Evolutionary conservation across 2,329 filamentous ascomycete species (phyloP), one percentile per base, ranked within the genome.

Genomic region (Rhexocercosporidium sp.): DNA sequence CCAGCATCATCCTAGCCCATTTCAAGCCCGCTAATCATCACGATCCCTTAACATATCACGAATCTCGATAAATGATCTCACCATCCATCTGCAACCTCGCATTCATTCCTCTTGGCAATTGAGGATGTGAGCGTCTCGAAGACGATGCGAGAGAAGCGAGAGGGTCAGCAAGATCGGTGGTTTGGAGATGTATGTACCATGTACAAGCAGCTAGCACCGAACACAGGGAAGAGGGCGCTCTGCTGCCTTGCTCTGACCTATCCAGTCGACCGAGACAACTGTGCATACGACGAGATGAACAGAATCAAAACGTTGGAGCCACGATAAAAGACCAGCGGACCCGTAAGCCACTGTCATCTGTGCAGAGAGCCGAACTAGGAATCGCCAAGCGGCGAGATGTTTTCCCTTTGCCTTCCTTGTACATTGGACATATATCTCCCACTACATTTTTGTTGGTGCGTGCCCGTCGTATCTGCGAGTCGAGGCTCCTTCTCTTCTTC

Each of bases 311-410:
- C 27, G 51, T 27, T 37, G 31, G n/a, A 37, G 31, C 53, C 29
- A 37, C 29, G 8, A 39, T 37, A 7, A 9, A 39, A 57, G 31
- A 22, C 53, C 9, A 6, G n/a, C n/a, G n/a, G n/a, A n/a, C n/a
- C 8, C 34, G 20, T 53, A 31, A 57, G 18, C n/a, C 29, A 39
- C 20, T 3, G 31, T 57, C 53, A 57, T 57, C 53, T 39, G 53
- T 57, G 53, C 53, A 57, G 53, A 37, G n/a, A 57, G 31, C 53
- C n/a, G 31, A 57, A n/a, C 53, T 16, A 37, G n/a, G 51, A 14
- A 8, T 34, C 31, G 29, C n/a, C 14, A 37, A 54, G 51, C n/a
- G 29, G 18, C 27, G 31, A 27, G 27, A 11, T 56, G 7, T 56
- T 56, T 8, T 31, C n/a, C 49, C 29, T 14, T 20, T n/a, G n/a